These are phyloP conservation scores for Usnea hakonensis DNA, from an alignment of 495 filamentous ascomycete genomes.

Conservation along the genomic window DNA sequence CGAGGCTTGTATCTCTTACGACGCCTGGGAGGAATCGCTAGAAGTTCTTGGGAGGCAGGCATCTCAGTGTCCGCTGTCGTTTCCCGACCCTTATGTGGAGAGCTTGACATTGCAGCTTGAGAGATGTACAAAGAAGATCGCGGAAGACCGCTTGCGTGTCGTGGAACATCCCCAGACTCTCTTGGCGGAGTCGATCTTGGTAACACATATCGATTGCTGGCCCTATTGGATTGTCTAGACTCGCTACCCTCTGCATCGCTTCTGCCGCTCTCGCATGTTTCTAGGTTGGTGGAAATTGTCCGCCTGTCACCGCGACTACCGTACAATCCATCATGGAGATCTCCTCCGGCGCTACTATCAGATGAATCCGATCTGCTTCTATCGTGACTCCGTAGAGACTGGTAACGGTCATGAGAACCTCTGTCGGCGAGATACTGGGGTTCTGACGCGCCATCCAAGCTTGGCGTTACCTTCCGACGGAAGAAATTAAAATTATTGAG, in stretches of 20 bases:
- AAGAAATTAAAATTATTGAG: constrained; percentile 10
- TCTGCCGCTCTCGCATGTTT: not conserved
- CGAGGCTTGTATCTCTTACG: constrained; percentile 21
- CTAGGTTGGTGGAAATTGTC: constrained; percentile 10
- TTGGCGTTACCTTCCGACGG: not conserved
- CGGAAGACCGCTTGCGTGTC: constrained; percentile 14
- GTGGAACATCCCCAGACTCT: not conserved
- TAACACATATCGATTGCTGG: not conserved
- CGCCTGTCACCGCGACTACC: constrained; percentile 13
- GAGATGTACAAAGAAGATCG: constrained; percentile 21
- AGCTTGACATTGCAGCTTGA: constrained; percentile 21
- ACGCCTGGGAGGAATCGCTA: constrained; percentile 15
- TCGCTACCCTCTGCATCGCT: not conserved
- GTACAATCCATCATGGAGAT: constrained; percentile 8
- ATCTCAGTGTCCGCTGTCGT: not conserved
- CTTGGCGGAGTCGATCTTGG: not conserved
- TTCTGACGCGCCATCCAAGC: not conserved
- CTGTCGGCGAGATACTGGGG: not conserved
- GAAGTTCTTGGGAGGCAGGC: not conserved
- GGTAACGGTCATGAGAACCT: constrained; percentile 16
- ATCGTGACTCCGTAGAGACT: not conserved
- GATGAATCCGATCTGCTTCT: constrained; percentile 3
- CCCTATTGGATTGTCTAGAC: not conserved
- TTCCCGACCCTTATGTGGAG: constrained; percentile 14
- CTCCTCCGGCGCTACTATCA: not conserved